Base-by-base conservation (phyloP, 345 rosid species). In the Salix viminalis region DNA sequence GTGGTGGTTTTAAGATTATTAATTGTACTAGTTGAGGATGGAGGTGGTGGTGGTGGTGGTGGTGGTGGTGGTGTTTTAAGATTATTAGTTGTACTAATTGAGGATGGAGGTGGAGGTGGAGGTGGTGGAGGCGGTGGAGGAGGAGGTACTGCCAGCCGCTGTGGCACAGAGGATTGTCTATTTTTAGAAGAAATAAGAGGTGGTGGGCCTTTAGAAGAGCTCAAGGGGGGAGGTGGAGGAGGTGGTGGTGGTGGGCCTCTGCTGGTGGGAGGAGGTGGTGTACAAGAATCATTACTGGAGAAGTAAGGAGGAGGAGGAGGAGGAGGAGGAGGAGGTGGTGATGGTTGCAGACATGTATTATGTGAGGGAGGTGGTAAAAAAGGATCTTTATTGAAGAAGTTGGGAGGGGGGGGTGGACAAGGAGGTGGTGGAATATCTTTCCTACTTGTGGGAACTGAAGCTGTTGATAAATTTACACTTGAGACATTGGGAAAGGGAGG, bases 61-160 rank as follows among this genome's bases (percentile, higher is more conserved):
- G 70, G 50, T 19, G 60, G 15, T 60, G 24, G 24, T 42, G 64
- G 19, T 54, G 30, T 74, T 41, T 32, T 61, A 5, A 44, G 44
- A 70, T 39, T 74, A 68, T 39, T 69, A 44, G 67, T 68, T 41
- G 54, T 41, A 32, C 21, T 62, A 56, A 75, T 36, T 67, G 83
- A 30, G 66, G 79, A 74, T 50, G 82, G 79, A 21, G 83, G 80
- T 34, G 77, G 75, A 6, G 84, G 79, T 21, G 77, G 85, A 1
- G 80, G 83, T 0, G 87, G 87, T 10, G 34, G 34, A 32, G 34
- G 34, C 4, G 87, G 84, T 18, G 86, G 84, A 0, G 89, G 85
- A 2, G 80, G 84, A 6, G 84, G 80, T 14, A 71, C 69, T 36
- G 80, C 44, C 8, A 15, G 70, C 13, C 23, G 76, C 34, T 16